Percentiles rank a stretch among this genome's conserved stretches.
These are phyloP conservation scores for Paradendryphiella salina DNA, from an alignment of 2,329 filamentous ascomycete genomes.

Conservation along the genomic window DNA sequence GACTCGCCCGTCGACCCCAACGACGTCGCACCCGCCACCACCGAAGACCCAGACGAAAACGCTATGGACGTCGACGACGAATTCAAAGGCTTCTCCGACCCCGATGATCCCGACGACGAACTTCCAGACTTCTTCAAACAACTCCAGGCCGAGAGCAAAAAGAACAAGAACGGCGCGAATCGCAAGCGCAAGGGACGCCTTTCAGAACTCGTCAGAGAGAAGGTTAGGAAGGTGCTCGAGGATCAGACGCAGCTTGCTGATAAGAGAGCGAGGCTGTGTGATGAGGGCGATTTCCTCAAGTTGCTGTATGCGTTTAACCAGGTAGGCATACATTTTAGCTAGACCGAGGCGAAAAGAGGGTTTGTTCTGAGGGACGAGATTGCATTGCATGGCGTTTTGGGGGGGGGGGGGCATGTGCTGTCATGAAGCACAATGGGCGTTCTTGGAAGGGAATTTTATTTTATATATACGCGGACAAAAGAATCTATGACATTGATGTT, in stretches of 20 bases:
- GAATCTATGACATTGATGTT: neutral
- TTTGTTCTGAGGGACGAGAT: neutral
- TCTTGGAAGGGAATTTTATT: neutral
- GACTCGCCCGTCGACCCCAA: constrained; percentile 52
- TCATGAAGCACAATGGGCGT: neutral
- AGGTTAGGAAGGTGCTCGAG: constrained; percentile 83
- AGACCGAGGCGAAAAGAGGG: neutral
- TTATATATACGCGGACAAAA: constrained; percentile 4
- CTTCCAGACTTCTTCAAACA: constrained; percentile 85
- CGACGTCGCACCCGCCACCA: constrained; percentile 36
- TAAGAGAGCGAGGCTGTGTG: constrained; percentile 80
- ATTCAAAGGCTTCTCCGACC: constrained; percentile 55
- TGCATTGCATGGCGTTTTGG: constrained; percentile 12
- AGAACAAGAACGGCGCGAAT: constrained; percentile 55
- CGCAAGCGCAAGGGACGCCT: constrained; percentile 77
- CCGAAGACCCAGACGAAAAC: constrained; percentile 49
- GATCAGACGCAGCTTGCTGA: constrained; percentile 78
- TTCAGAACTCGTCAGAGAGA: constrained; percentile 78
- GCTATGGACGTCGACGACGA: constrained; percentile 57
- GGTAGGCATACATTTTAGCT: constrained; percentile 90
- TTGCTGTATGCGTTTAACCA: constrained; percentile 83
- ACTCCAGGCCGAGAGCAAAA: constrained; percentile 49
- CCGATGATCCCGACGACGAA: constrained; percentile 67
- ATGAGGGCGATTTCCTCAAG: constrained; percentile 89
- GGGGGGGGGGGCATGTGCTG: neutral